These are phyloP conservation scores for Emmonsiellopsis sp. DNA, from an alignment of 2,329 filamentous ascomycete genomes.

Conservation along the genomic window DNA sequence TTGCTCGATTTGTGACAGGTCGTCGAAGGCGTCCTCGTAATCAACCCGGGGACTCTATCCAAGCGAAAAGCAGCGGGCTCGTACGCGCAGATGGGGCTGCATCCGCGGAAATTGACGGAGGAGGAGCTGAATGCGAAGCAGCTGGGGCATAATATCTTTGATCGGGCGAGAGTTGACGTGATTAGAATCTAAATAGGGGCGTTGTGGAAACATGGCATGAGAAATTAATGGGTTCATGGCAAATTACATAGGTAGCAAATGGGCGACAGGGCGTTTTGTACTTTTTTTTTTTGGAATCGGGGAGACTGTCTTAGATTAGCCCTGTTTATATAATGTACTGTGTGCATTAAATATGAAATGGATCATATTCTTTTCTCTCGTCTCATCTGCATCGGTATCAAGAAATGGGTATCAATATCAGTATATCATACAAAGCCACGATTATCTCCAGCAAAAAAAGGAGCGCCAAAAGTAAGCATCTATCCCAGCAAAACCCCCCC, in stretches of 20 bases:
- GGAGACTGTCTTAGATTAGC: too few relatives aligned
- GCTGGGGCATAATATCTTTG: constrained; percentile 67
- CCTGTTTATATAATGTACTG: too few relatives aligned
- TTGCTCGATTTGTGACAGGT: constrained; percentile 47
- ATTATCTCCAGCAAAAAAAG: too few relatives aligned
- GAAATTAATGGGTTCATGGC: not conserved
- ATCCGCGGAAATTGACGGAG: constrained; percentile 53
- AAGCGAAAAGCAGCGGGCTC: constrained; percentile 80
- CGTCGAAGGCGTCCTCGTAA: constrained; percentile 76
- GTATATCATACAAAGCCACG: too few relatives aligned
- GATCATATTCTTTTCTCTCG: too few relatives aligned
- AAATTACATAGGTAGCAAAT: not conserved
- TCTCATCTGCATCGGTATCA: too few relatives aligned
- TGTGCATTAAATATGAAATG: too few relatives aligned
- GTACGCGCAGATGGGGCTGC: constrained; percentile 69
- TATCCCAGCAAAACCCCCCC: too few relatives aligned
- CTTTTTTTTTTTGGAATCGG: too few relatives aligned
- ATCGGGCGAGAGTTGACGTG: constrained; percentile 79
- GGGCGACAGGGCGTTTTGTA: not conserved
- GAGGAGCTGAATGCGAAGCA: constrained; percentile 50
- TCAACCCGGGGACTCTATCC: constrained; percentile 83
- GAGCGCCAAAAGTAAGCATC: too few relatives aligned
- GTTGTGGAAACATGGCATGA: not conserved
- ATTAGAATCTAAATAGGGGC: constrained; percentile 53
- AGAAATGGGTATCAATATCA: too few relatives aligned